Base-by-base conservation (phyloP, 129 eudicot species). In the Artemisia annua region DNA sequence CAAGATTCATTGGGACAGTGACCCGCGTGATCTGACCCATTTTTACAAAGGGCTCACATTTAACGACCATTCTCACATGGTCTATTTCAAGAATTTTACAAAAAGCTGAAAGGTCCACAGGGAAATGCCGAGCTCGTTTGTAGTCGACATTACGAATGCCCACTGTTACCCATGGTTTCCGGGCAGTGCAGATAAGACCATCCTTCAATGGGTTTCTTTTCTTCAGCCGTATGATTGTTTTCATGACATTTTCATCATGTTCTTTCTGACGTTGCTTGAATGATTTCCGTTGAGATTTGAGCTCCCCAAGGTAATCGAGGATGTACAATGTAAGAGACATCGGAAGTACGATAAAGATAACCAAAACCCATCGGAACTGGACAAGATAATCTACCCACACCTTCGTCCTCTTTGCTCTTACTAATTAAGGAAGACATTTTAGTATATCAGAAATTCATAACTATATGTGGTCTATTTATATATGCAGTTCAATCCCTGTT, bases 111-210 rank as follows among this genome's bases (percentile, higher is more conserved):
- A 92, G 96, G 80, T 92, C 96, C 64, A 92, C 91, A 68, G 89
- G 88, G 53, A 85, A 89, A 74, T 73, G 96, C 1, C 94, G 83
- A 30, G 95, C 98, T 44, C 96, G 83, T 79, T 92, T 89, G 69
- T 92, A 89, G 80, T 92, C 98, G 58, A 92, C 91, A 53, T 92
- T 89, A 2, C 96, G 85, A 95, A 92, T 89, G 43, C 94, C 97
- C n/a, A 92, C 97, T 11, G 94, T 84, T 35, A 89, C 83, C 87
- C 90, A 87, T 1, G 96, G 97, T 70, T 86, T 87, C 5, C 97
- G 77, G 57, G 96, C 89, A 0, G 96, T 92, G 79, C 97, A 92
- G 26, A 92, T 92, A 9, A 89, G 84, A 15, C 97, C 94, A 55
- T 92, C 91, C 80, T 89, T 88, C 20, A 77, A 66, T 13, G 97